These are phyloP conservation scores for Clarireedia homoeocarpa DNA, from an alignment of 2,329 filamentous ascomycete species.

Conservation along the genomic window DNA sequence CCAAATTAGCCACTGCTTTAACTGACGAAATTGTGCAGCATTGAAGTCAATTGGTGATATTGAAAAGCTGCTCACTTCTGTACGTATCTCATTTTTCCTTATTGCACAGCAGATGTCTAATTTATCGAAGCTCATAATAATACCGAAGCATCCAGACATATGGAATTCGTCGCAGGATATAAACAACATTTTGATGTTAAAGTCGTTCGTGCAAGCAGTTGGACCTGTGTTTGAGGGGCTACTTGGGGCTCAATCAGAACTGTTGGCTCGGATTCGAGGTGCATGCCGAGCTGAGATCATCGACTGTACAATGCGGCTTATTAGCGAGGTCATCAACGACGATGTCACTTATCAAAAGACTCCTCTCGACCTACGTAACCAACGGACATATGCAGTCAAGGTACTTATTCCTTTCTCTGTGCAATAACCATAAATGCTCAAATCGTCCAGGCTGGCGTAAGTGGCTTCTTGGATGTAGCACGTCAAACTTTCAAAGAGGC, in stretches of 20 bases:
- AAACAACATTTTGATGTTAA: slow-evolving; percentile 80
- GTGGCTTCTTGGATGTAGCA: slow-evolving; percentile 80
- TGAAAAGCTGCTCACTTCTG: slow-evolving; percentile 71
- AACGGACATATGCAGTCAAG: slow-evolving; percentile 84
- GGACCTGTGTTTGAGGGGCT: slow-evolving; percentile 62
- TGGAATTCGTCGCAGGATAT: slow-evolving; percentile 70
- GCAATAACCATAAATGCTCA: neutral
- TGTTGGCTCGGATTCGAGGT: slow-evolving; percentile 61
- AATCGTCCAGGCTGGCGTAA: slow-evolving; percentile 58
- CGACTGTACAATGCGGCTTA: slow-evolving; percentile 51
- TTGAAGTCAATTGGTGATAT: slow-evolving; percentile 70
- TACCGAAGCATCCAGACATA: slow-evolving; percentile 58
- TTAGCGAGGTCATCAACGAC: slow-evolving; percentile 66
- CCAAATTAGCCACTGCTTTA: too few relatives aligned
- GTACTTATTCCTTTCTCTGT: slow-evolving; percentile 30
- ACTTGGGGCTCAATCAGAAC: slow-evolving; percentile 50
- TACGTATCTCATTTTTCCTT: slow-evolving; percentile 30
- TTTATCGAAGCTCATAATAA: slow-evolving; percentile 58
- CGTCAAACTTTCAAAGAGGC: slow-evolving; percentile 85
- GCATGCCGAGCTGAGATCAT: slow-evolving; percentile 60
- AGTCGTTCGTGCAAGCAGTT: slow-evolving; percentile 67
- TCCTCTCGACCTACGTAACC: slow-evolving; percentile 80
- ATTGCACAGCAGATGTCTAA: slow-evolving; percentile 15
- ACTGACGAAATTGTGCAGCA: slow-evolving; percentile 35
- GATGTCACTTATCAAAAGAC: slow-evolving; percentile 72